Base-by-base conservation (phyloP, 73 alveolate genomes). In the Tetrahymena borealis region DNA sequence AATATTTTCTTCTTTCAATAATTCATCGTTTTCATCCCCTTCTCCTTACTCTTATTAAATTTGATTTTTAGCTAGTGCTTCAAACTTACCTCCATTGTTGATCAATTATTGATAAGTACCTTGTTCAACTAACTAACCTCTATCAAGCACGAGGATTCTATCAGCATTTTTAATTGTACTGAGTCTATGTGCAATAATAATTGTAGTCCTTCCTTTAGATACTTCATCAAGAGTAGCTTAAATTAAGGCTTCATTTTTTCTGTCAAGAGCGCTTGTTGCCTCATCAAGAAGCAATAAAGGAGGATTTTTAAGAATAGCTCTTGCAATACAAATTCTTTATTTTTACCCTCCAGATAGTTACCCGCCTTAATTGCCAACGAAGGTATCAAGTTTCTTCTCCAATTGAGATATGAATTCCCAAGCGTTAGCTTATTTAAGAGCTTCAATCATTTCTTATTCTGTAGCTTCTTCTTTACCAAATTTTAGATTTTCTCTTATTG, bases 261-360 rank as follows among this genome's bases (percentile, higher is more conserved):
- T 94, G 43, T 96, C 99, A 77, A 96, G 78, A 77, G 97, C 98
- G 32, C 96, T 91, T 5, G 98, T 96, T 18, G 98, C 96, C 39
- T 96, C 98, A 93, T 96, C 98, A 11, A 96, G 91, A n/a, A 96
- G 79, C 1, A 96, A 91, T 32, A 96, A 92, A 90, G 95, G 31
- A 31, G 99, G 99, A 28, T 96, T 93, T 78, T 96, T 96, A 15
- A 96, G 43, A 24, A 97, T 95, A 11, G 99, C 99, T 92, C 99
- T 95, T 4, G 99, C 99, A 6, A 97, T 96, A 41, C 98, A 98
- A n/a, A 97, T 91, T 94, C 99, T 92, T 90, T 97, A 94, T 94
- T 97, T 97, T 91, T 96, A 94, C 1, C 99, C 99, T 33, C 99
- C 99, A 91, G 98, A 95, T 40, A 97, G 96, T 78, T 95, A 91